A percentile compares a stretch with the other conserved stretches of the same genome.
Evolutionary conservation across 202 grass and related monocot species (phyloP).

Genomic region (Setaria italica): DNA sequence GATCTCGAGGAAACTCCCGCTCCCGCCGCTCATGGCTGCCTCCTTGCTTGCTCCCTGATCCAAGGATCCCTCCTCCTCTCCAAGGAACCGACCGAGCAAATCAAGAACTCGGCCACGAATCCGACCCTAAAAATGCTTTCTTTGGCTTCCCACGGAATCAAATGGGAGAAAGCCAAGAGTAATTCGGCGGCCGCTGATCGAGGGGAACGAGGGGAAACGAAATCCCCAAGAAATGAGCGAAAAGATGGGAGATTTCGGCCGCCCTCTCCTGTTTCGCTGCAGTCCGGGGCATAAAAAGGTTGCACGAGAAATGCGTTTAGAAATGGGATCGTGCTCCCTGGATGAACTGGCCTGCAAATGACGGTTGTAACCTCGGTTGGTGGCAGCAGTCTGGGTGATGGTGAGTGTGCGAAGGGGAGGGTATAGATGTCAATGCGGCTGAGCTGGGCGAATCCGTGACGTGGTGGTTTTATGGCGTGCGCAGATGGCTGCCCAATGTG

Average conservation of each 20-base stretch:
- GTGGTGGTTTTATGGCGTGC: constrained; percentile 45
- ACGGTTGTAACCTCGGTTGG: neutral
- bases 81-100: neutral
- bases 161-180: constrained; percentile 36
- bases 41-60: neutral
- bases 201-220: constrained; percentile 21
- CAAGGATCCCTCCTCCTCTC: constrained; percentile 11
- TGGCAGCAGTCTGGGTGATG: too few relatives aligned
- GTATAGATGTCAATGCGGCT: constrained; percentile 32
- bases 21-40: constrained; percentile 61
- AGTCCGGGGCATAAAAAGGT: constrained; percentile 23
- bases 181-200: constrained; percentile 35
- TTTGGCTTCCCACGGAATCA: constrained; percentile 18
- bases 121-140: neutral
- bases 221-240: neutral
- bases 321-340: constrained; percentile 6
- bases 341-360: neutral
- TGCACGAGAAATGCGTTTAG: constrained; percentile 37
- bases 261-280: constrained; percentile 4
- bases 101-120: constrained; percentile 36
- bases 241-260: constrained; percentile 42
- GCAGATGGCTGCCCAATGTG: constrained; percentile 34
- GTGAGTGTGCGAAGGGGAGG: neutral
- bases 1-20: constrained; percentile 74
- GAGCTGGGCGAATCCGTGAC: constrained; percentile 41